Conservation (phyloP, 768 basidiomycete genomes). For the Tricholoma saponaceum region DNA sequence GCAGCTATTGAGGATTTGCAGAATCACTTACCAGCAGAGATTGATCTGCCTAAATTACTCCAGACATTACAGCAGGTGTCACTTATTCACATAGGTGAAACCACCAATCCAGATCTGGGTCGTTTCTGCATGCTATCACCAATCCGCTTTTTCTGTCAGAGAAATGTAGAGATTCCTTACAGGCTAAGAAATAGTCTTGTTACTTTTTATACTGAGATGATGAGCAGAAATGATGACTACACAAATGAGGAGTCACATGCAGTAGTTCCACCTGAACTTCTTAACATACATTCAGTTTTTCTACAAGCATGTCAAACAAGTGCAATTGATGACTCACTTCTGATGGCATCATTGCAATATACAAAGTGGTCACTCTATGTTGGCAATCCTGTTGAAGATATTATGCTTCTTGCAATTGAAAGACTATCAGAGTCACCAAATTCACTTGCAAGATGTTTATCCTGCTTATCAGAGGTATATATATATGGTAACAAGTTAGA, state of each 20-base stretch:
- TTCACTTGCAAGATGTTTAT: neutral
- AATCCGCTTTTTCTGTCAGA: neutral
- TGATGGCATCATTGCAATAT: neutral
- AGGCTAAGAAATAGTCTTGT: neutral
- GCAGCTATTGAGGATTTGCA: neutral
- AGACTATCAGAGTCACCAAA: neutral
- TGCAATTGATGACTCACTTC: too few relatives aligned
- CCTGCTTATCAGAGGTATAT: neutral
- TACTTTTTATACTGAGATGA: neutral
- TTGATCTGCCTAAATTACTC: neutral
- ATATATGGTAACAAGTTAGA: neutral
- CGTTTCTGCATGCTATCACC: neutral
- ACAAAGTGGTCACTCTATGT: neutral
- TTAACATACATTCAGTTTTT: neutral
- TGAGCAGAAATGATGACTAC: too few relatives aligned
- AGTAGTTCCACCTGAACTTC: neutral
- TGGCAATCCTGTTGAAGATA: neutral
- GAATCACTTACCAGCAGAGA: neutral
- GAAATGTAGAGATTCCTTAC: neutral
- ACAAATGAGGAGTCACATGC: too few relatives aligned
- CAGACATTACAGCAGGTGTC: neutral
- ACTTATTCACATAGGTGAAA: neutral
- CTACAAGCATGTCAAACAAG: neutral
- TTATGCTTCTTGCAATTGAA: neutral
- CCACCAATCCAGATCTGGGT: too few relatives aligned